These are phyloP conservation scores for Cladorrhinum sp. DNA, from an alignment of 2,329 filamentous ascomycete species.

Conservation along the genomic window DNA sequence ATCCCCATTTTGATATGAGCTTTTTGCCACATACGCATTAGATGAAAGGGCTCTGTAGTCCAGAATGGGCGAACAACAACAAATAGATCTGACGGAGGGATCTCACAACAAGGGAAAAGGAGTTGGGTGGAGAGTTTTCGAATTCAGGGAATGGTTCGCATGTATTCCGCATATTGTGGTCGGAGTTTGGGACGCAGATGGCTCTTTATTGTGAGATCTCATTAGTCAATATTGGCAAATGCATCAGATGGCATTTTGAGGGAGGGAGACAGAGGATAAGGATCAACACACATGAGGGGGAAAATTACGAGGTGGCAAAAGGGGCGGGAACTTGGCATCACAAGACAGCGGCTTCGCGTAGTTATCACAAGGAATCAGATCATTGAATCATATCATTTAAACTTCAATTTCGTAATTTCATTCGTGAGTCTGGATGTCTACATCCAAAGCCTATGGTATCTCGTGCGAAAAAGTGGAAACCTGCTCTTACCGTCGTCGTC, in stretches of 20 bases:
- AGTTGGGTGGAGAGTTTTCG: not conserved
- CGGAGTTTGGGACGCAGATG: not conserved
- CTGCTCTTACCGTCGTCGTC: constrained; percentile 17
- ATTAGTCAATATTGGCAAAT: not conserved
- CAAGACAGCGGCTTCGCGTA: not conserved
- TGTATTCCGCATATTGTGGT: not conserved
- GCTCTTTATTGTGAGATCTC: not conserved
- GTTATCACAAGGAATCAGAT: not conserved
- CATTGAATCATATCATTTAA: not conserved
- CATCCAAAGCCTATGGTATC: constrained; percentile 11
- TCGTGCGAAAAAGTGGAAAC: constrained; percentile 1
- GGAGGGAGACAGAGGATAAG: not conserved
- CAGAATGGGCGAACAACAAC: too few relatives aligned
- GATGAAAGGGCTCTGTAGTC: not conserved
- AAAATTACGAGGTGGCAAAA: not conserved
- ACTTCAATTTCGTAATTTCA: constrained; percentile 5
- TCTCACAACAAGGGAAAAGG: not conserved
- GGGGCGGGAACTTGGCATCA: not conserved
- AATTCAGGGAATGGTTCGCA: not conserved
- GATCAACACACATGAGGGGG: not conserved
- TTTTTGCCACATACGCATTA: not conserved
- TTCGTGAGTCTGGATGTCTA: not conserved
- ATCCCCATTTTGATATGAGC: not conserved
- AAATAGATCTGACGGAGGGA: not conserved
- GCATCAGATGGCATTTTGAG: not conserved